A percentile compares a stretch with the other conserved stretches of the same genome.
Evolutionary conservation across 495 filamentous ascomycete species (phyloP).

Genomic region (Neurospora sublineolata): DNA sequence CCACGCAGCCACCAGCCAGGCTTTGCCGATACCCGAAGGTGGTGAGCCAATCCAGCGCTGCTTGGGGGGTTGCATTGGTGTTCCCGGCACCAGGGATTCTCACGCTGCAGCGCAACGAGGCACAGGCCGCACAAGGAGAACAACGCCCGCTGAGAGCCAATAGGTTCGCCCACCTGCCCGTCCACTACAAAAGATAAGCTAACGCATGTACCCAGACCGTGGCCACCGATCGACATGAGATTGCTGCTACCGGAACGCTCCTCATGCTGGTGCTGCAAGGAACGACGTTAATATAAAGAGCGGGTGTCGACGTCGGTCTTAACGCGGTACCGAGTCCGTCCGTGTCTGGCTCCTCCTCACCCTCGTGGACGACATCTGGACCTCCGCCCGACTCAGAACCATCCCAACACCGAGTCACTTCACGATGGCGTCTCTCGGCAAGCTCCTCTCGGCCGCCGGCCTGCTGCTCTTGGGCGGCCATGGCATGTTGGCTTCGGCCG

Average conservation of each 20-base stretch:
- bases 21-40: background rate
- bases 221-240: background rate
- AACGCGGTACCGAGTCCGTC: background rate
- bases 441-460: conserved; percentile 2
- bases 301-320: background rate
- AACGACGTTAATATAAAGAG: background rate
- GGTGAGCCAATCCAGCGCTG: background rate
- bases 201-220: background rate
- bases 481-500: conserved; percentile 1
- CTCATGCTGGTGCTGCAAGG: background rate
- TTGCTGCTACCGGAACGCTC: background rate
- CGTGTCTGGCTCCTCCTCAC: background rate
- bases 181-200: background rate
- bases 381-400: background rate
- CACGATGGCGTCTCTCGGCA: conserved; percentile 3
- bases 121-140: background rate
- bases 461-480: background rate
- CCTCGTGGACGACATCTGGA: background rate
- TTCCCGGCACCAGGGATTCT: background rate
- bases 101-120: background rate
- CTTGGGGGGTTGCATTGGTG: background rate
- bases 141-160: background rate
- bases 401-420: background rate
- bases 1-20: background rate
- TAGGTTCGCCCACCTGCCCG: background rate